Conservation (phyloP, 805 yeast species). For the Wickerhamomyces ciferrii region DNA sequence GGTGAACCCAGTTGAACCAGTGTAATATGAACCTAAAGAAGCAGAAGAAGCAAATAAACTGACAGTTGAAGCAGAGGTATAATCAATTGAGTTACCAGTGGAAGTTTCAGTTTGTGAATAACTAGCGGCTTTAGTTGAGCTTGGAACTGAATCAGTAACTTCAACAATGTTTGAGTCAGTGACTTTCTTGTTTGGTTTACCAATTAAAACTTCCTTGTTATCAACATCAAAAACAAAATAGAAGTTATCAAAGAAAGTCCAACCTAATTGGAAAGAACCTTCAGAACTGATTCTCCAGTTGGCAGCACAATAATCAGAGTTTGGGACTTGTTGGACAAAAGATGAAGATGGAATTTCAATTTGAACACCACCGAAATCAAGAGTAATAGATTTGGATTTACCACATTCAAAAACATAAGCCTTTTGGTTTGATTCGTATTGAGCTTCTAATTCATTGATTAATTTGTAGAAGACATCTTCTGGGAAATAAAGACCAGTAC, state of each 20-base stretch:
- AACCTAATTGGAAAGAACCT: conserved; percentile 11
- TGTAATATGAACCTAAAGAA: conserved; percentile 2
- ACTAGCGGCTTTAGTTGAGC: not conserved
- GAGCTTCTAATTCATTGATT: conserved; percentile 8
- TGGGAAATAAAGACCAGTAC: conserved; percentile 13
- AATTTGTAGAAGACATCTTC: conserved; percentile 6
- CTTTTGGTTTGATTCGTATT: conserved; percentile 5
- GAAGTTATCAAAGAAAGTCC: conserved; percentile 10
- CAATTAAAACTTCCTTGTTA: conserved; percentile 9
- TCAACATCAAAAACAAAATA: conserved; percentile 13
- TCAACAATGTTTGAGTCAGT: not conserved
- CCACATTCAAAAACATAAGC: conserved; percentile 12
- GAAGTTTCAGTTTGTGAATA: not conserved
- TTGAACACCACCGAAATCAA: conserved; percentile 13
- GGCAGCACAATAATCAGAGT: conserved; percentile 11
- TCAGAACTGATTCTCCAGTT: conserved; percentile 5
- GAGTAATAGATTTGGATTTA: conserved; percentile 4
- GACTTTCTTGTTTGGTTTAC: conserved; percentile 1
- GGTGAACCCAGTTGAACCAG: conserved; percentile 5
- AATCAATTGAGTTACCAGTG: not conserved
- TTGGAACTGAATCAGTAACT: conserved; percentile 1
- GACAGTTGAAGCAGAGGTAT: conserved; percentile 3
- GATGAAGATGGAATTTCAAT: conserved; percentile 7
- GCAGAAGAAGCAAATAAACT: conserved; percentile 3
- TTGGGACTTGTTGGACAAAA: conserved; percentile 6